These are phyloP conservation scores for Phytopythium litorale DNA, from an alignment of 352 stramenopile genomes.

Conservation along the genomic window DNA sequence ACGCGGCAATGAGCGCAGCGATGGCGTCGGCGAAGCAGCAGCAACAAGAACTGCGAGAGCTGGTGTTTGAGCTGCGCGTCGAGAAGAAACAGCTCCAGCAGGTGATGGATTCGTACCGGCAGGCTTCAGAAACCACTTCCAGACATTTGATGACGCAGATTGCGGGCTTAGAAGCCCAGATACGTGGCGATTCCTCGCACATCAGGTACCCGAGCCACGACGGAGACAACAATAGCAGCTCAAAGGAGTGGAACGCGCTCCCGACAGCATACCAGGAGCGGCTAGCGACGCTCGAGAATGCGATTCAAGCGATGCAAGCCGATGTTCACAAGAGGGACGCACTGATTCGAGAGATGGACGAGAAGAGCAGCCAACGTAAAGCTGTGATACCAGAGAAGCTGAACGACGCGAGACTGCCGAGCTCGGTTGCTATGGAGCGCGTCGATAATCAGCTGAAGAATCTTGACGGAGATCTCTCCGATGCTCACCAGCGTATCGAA, in stretches of 20 bases:
- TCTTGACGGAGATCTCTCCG: neutral
- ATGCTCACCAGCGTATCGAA: neutral
- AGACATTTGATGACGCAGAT: neutral
- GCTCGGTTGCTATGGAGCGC: neutral
- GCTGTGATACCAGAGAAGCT: neutral
- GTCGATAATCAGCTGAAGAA: neutral
- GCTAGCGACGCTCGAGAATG: neutral
- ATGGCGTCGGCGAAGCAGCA: conserved; percentile 45
- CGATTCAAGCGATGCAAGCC: neutral
- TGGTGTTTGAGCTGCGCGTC: conserved; percentile 37
- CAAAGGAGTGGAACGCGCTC: neutral
- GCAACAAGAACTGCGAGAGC: conserved; percentile 46
- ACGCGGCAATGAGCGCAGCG: conserved; percentile 34
- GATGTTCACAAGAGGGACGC: neutral
- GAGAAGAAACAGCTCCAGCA: conserved; percentile 56
- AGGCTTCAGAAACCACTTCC: neutral
- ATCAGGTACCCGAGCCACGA: neutral
- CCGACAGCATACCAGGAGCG: neutral
- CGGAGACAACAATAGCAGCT: neutral
- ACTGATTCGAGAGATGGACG: neutral
- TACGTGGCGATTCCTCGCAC: neutral
- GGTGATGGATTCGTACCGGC: neutral
- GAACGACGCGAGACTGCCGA: neutral
- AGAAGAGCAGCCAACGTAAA: neutral
- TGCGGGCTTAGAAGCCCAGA: neutral